Base-by-base conservation (phyloP, 2,329 filamentous ascomycete genomes). In the Fonsecaea pugnacius region DNA sequence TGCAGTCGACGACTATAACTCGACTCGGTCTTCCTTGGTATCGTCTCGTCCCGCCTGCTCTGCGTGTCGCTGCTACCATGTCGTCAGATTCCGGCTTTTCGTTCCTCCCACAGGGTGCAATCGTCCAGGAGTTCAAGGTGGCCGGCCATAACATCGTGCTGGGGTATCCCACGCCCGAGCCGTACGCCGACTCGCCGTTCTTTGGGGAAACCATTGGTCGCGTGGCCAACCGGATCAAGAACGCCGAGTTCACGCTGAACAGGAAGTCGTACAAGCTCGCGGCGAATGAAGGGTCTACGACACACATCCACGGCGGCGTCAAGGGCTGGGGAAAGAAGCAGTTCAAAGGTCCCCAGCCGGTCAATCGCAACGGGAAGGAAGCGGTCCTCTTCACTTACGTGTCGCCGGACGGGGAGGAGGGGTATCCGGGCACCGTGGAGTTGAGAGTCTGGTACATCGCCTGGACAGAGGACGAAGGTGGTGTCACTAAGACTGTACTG, bases 131-230 rank as follows among this genome's bases (percentile, higher is more conserved):
- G 73, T 89, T 97, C 80, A 84, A 83, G 54, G 85, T 98, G 70
- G 89, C 84, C 65, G 89, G 87, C 68, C 81, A 86, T 75, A 95
- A 97, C 80, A 95, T 99, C 70, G 93, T 97, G 24, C 90, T 95
- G 71, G 88, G 89, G 59, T 97, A 97, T 79, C 86, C 90, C 18
- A 87, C 84, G 14, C 85, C 90, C 59, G 86, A 90, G 51, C 85
- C 89, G 66, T 97, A 97, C 80, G 84, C 84, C 69, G 94, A 95
- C 79, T 80, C 78, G 10, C 88, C 91, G 1, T 93, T 88, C 81
- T 98, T 96, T 75, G 94, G 95, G 69, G 93, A 94, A 76, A 98
- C 92, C 51, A 96, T 98, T 75, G 95, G 95, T 61, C 91, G 86
- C 43, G 82, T 87, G 33, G 85, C 92, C 66, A 98, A 98, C 80